These are phyloP conservation scores for Anacardium occidentale DNA, from an alignment of 345 rosid genomes.

Conservation along the genomic window DNA sequence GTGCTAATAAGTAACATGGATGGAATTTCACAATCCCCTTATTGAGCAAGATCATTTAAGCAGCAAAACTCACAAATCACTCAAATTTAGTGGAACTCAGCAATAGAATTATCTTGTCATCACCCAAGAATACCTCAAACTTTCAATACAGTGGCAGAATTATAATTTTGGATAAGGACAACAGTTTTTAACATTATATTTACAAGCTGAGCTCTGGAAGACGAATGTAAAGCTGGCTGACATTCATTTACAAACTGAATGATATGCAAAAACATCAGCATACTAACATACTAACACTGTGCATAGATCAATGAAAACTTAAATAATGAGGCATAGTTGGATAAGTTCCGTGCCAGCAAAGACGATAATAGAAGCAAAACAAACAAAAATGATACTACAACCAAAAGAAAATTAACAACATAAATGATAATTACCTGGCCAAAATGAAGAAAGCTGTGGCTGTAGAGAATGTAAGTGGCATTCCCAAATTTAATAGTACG, in stretches of 20 bases:
- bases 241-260: background rate
- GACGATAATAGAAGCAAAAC: background rate
- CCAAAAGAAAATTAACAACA: conserved; percentile 5
- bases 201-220: background rate
- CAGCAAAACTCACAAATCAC: background rate
- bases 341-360: background rate
- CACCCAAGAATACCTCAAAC: background rate
- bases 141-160: background rate
- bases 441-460: conserved; percentile 87
- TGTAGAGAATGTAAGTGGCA: conserved; percentile 66
- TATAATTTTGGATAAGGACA: background rate
- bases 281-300: background rate
- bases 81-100: background rate
- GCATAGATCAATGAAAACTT: background rate
- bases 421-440: conserved; percentile 66
- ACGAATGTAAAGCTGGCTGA: background rate
- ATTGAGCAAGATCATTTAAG: conserved; percentile 1
- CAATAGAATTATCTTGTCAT: background rate
- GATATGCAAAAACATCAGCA: background rate
- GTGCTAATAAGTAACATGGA: background rate
- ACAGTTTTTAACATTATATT: background rate
- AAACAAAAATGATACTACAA: background rate
- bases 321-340: background rate
- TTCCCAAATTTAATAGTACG: conserved; percentile 56
- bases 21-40: background rate